These are phyloP conservation scores for Begonia loranthoides DNA, from an alignment of 306 rosid species.

Conservation along the genomic window DNA sequence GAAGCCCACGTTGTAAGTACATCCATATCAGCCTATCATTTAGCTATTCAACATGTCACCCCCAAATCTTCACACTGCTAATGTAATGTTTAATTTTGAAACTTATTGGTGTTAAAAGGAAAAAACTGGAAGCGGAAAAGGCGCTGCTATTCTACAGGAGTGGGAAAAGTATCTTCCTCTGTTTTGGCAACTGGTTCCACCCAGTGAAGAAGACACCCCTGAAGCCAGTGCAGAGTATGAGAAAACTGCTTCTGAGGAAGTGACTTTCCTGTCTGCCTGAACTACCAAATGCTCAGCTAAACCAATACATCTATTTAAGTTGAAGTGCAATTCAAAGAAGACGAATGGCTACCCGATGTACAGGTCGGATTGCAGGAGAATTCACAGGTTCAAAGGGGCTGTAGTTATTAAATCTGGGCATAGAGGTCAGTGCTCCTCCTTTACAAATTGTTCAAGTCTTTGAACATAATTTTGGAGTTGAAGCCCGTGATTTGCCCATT, in stretches of 20 bases:
- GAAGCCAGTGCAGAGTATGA: slow-evolving; percentile 73
- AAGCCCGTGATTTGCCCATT: no score
- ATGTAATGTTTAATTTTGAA: no score
- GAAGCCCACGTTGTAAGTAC: slow-evolving; percentile 95
- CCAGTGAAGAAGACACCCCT: slow-evolving; percentile 97
- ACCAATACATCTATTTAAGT: no score
- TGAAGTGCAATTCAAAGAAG: slow-evolving; percentile 2
- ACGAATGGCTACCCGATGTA: slow-evolving; percentile 13
- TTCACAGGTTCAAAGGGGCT: not conserved
- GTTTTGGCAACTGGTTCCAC: slow-evolving; percentile 98
- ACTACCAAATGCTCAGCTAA: slow-evolving; percentile 1
- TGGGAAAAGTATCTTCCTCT: slow-evolving; percentile 76
- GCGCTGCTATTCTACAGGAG: slow-evolving; percentile 61
- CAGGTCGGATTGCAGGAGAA: slow-evolving; percentile 9
- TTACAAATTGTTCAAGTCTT: no score
- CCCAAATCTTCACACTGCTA: no score
- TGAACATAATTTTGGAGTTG: no score
- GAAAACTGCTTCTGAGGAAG: slow-evolving; percentile 40
- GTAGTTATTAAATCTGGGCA: not conserved
- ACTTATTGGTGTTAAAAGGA: slow-evolving; percentile 49
- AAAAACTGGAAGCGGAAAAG: slow-evolving; percentile 85
- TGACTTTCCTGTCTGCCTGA: slow-evolving; percentile 74
- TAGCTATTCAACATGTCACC: no score
- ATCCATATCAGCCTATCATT: not conserved
- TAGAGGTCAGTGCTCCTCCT: no score